phyloP scores from a whole-genome alignment of 2,329 filamentous ascomycete genomes.

The Fusarium luffae region DNA sequence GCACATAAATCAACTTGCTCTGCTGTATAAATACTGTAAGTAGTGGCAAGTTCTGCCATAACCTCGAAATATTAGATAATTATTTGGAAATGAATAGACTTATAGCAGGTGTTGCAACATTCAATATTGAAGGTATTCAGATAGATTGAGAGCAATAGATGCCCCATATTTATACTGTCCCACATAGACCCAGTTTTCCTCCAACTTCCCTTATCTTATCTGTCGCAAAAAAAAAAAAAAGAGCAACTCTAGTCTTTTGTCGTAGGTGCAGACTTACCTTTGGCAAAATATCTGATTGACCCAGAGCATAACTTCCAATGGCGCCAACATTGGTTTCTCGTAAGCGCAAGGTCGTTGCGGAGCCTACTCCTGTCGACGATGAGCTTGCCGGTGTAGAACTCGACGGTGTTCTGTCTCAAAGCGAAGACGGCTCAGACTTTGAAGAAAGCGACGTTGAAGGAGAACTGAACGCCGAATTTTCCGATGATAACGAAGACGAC shows the following conservation, averaged over 20 bases:
- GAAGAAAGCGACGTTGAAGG: slow-evolving; percentile 53
- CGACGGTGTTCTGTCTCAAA: slow-evolving; percentile 67
- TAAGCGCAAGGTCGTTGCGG: slow-evolving; percentile 41
- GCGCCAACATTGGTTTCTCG: slow-evolving; percentile 37
- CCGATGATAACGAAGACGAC: slow-evolving; percentile 44
- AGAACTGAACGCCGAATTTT: slow-evolving; percentile 46
- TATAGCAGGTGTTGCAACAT: background rate
- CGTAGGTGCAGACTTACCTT: background rate
- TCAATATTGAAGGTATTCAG: background rate
- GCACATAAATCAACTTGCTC: background rate
- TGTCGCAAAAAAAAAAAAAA: slow-evolving; percentile 25
- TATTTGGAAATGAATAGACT: background rate
- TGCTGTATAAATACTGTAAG: background rate
- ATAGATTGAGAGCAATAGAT: background rate
- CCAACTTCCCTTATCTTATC: slow-evolving; percentile 32
- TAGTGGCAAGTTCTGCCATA: background rate
- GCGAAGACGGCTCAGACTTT: slow-evolving; percentile 68
- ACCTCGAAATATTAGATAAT: background rate
- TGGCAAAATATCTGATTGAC: slow-evolving; percentile 5
- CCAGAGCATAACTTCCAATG: slow-evolving; percentile 26
- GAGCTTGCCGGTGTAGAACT: slow-evolving; percentile 59
- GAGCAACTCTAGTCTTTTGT: background rate
- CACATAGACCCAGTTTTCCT: background rate
- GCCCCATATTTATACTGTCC: background rate
- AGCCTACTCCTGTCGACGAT: slow-evolving; percentile 28